Percentiles rank a stretch among this genome's conserved stretches.
phyloP scores from a whole-genome alignment of 31 red algal species.

The Asparagopsis taxiformis region DNA sequence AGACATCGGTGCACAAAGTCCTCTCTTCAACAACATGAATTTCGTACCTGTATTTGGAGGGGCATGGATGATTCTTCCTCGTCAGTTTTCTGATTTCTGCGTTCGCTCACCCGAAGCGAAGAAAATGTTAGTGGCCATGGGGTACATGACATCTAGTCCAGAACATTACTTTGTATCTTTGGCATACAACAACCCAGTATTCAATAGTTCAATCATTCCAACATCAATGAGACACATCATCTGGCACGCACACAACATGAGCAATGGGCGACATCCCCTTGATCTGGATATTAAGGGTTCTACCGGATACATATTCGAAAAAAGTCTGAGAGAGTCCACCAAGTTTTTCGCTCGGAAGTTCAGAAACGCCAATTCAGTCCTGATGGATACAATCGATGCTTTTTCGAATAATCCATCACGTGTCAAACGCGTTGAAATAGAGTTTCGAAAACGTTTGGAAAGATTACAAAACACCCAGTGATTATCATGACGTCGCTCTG shows the following conservation, averaged over 20 bases:
- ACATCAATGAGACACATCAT: neutral
- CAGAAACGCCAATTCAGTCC: neutral
- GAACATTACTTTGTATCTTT: neutral
- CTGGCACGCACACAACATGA: neutral
- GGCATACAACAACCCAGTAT: neutral
- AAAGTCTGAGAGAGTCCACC: neutral
- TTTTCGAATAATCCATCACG: neutral
- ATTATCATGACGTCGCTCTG: too few species aligned
- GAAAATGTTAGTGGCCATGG: neutral
- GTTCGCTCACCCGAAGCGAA: neutral
- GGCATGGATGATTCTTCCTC: conserved; percentile 40
- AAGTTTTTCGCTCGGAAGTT: neutral
- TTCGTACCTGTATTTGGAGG: neutral
- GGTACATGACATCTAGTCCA: neutral
- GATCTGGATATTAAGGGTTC: neutral
- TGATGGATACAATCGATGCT: neutral
- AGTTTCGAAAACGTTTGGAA: neutral
- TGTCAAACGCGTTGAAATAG: neutral
- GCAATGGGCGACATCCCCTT: neutral
- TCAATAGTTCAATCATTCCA: neutral
- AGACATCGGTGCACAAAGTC: neutral
- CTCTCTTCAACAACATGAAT: neutral
- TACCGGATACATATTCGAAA: neutral
- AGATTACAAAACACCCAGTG: too few species aligned
- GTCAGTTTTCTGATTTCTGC: neutral